A percentile compares a stretch with the other conserved stretches of the same genome.
Evolutionary conservation across 352 stramenopile genomes (phyloP).

Genomic region (Peronospora destructor): DNA sequence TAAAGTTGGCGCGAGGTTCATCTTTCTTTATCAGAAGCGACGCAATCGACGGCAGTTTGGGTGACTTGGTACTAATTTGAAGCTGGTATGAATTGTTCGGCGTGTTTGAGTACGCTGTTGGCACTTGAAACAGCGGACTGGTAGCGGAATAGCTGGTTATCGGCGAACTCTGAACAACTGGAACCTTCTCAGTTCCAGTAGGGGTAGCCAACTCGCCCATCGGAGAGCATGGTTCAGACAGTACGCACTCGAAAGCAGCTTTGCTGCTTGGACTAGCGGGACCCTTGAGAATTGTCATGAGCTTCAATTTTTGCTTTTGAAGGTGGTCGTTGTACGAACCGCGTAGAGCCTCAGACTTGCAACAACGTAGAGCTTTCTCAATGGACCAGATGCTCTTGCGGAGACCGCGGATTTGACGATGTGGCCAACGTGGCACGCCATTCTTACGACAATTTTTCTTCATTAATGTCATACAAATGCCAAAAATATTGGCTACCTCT

Average conservation of each 20-base stretch:
- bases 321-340: constrained; percentile 70
- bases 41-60: constrained; percentile 51
- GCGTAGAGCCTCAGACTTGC: constrained; percentile 52
- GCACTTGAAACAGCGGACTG: constrained; percentile 20
- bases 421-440: constrained; percentile 61
- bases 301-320: constrained; percentile 63
- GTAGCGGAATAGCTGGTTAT: not conserved
- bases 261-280: constrained; percentile 42
- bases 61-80: constrained; percentile 19
- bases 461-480: constrained; percentile 82
- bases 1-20: constrained; percentile 17
- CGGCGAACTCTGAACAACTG: not conserved
- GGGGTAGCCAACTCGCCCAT: constrained; percentile 37
- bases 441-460: constrained; percentile 83
- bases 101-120: constrained; percentile 16
- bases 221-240: constrained; percentile 56
- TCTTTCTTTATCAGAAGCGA: constrained; percentile 41
- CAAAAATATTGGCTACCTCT: constrained; percentile 64
- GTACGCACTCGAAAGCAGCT: constrained; percentile 53
- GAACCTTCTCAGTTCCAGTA: constrained; percentile 7
- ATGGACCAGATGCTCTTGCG: constrained; percentile 79
- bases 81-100: constrained; percentile 11
- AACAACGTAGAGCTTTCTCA: constrained; percentile 62
- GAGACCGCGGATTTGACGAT: constrained; percentile 65
- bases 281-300: constrained; percentile 57